phyloP scores from a whole-genome alignment of 1,284 basidiomycete species.

The Leccinum proliferum region DNA sequence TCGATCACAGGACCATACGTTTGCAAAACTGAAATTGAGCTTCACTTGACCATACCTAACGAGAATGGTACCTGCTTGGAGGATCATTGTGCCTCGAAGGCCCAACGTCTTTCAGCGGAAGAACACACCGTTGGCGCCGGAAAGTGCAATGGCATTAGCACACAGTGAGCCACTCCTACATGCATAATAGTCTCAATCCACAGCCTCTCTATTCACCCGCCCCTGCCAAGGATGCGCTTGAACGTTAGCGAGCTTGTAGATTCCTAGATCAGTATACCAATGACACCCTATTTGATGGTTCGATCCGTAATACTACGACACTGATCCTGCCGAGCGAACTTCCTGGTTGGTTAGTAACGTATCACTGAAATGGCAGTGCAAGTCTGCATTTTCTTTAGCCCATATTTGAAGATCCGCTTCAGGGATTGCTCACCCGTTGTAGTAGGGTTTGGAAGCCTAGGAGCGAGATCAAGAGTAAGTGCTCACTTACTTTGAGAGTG shows the following conservation, averaged over 20 bases:
- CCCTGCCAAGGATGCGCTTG: neutral
- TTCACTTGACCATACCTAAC: too few species aligned
- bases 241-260: neutral
- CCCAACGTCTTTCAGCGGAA: too few species aligned
- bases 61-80: too few species aligned
- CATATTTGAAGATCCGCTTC: neutral
- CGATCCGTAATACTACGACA: neutral
- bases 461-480: neutral
- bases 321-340: neutral
- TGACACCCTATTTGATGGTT: neutral
- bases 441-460: neutral
- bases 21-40: too few species aligned
- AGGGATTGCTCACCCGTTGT: neutral
- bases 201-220: neutral
- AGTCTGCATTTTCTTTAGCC: neutral
- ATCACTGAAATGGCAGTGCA: neutral
- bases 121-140: too few species aligned
- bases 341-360: neutral
- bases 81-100: too few species aligned
- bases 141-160: too few species aligned
- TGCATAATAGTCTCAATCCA: neutral
- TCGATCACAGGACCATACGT: too few species aligned
- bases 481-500: neutral
- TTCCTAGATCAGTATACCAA: neutral
- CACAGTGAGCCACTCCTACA: too few species aligned